phyloP scores from a whole-genome alignment of 306 rosid species.

The Ochetophila trinervis region DNA sequence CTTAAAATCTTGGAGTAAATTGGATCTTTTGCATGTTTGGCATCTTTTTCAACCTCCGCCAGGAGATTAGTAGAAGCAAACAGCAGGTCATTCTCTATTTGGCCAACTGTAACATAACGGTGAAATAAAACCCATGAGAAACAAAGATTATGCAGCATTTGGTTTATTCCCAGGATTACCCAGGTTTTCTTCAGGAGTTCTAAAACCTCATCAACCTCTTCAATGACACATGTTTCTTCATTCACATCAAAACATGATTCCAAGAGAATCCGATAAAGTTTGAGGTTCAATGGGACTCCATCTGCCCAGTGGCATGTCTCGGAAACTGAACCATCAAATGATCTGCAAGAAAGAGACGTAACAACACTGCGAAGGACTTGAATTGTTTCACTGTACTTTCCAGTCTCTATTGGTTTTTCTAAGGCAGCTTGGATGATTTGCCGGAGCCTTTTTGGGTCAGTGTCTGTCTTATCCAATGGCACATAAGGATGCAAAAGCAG shows the following conservation, averaged over 20 bases:
- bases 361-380: conserved; percentile 54
- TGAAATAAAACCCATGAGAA: conserved; percentile 85
- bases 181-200: conserved; percentile 95
- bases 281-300: conserved; percentile 85
- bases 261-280: conserved; percentile 81
- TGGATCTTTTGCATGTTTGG: conserved; percentile 46
- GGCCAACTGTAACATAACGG: conserved; percentile 65
- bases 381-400: conserved; percentile 58
- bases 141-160: conserved; percentile 77
- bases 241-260: conserved; percentile 83
- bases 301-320: conserved; percentile 93
- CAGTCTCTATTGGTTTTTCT: conserved; percentile 67
- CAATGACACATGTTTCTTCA: conserved; percentile 64
- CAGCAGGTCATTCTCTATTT: conserved; percentile 71
- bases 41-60: conserved; percentile 71
- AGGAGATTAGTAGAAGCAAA: conserved; percentile 76
- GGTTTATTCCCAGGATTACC: conserved; percentile 76
- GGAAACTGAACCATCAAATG: conserved; percentile 57
- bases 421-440: conserved; percentile 49
- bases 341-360: conserved; percentile 74
- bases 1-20: conserved; percentile 43
- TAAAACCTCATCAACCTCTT: conserved; percentile 92
- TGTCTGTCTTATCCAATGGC: conserved; percentile 58
- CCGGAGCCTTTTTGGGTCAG: conserved; percentile 54
- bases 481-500: conserved; percentile 65